These are phyloP conservation scores for Scheffersomyces ergatensis DNA, from an alignment of 805 yeast species.

Conservation along the genomic window DNA sequence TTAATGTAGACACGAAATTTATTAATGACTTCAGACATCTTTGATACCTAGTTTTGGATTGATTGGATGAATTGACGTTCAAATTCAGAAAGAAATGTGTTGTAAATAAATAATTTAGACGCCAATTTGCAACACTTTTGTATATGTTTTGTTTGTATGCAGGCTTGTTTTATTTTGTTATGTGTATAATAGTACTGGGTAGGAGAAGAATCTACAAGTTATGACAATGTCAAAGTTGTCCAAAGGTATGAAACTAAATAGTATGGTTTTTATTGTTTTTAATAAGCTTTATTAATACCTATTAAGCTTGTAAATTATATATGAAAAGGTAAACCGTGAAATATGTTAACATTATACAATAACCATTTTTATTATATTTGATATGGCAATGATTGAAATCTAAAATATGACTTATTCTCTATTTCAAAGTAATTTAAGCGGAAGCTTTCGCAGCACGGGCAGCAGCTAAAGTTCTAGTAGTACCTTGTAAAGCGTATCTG, in stretches of 20 bases:
- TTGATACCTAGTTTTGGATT: not conserved
- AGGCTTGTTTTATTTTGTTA: not conserved
- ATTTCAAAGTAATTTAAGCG: conserved; percentile 21
- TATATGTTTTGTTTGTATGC: not conserved
- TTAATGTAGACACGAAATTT: conserved; percentile 46
- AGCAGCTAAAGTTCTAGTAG: conserved; percentile 90
- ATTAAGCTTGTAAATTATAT: conserved; percentile 10
- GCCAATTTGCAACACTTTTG: not conserved
- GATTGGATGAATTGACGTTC: not conserved
- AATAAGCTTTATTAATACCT: conserved; percentile 13
- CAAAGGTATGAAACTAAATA: too few species aligned
- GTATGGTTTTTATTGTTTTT: not conserved
- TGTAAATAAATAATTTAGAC: not conserved
- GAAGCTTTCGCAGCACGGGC: conserved; percentile 55
- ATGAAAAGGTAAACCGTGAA: conserved; percentile 11
- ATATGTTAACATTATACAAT: conserved; percentile 13
- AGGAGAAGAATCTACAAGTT: too few species aligned
- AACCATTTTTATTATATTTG: not conserved
- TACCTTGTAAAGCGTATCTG: conserved; percentile 98
- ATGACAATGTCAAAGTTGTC: too few species aligned
- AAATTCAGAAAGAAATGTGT: not conserved
- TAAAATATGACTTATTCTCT: not conserved
- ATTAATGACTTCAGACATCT: not conserved
- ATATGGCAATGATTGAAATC: not conserved
- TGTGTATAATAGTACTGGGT: too few species aligned